Evolutionary conservation across 2,329 filamentous ascomycete species (phyloP).

Genomic region (Penicillium italicum): DNA sequence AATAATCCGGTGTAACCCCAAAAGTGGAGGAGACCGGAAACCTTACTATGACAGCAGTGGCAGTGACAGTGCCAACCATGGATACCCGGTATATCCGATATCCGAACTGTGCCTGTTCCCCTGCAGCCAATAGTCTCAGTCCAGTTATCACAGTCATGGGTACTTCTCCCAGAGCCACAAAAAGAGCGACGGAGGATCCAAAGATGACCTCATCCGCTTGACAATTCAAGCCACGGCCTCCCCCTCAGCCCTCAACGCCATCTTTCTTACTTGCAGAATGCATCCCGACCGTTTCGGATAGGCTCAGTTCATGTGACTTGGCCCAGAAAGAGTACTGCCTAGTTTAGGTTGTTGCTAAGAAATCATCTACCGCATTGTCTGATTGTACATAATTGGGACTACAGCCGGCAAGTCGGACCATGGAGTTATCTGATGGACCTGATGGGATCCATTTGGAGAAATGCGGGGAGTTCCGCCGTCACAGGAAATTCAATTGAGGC

Average conservation of each 20-base stretch:
- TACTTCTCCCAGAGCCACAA: background rate
- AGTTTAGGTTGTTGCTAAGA: slow-evolving; percentile 4
- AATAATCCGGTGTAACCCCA: slow-evolving; percentile 2
- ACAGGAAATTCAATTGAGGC: background rate
- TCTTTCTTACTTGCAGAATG: slow-evolving; percentile 9
- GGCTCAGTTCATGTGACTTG: slow-evolving; percentile 17
- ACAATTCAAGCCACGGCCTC: background rate
- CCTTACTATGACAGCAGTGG: slow-evolving; percentile 10
- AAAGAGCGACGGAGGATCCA: slow-evolving; percentile 3
- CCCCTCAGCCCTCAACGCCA: background rate
- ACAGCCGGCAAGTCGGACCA: background rate
- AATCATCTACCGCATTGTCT: background rate
- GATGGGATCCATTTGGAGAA: background rate
- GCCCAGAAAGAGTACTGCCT: background rate
- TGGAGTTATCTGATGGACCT: slow-evolving; percentile 1
- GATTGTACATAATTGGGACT: background rate
- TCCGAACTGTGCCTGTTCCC: background rate
- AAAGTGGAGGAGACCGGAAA: background rate
- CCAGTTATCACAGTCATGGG: background rate
- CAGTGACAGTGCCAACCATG: background rate
- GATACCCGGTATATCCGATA: background rate
- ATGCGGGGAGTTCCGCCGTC: background rate
- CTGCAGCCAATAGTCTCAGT: slow-evolving; percentile 3
- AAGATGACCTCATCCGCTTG: slow-evolving; percentile 12
- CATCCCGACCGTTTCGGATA: slow-evolving; percentile 16